A percentile compares a stretch with the other conserved stretches of the same genome.
Conservation (phyloP, 108 stramenopile species). For the Cyclotella kingstonii region DNA sequence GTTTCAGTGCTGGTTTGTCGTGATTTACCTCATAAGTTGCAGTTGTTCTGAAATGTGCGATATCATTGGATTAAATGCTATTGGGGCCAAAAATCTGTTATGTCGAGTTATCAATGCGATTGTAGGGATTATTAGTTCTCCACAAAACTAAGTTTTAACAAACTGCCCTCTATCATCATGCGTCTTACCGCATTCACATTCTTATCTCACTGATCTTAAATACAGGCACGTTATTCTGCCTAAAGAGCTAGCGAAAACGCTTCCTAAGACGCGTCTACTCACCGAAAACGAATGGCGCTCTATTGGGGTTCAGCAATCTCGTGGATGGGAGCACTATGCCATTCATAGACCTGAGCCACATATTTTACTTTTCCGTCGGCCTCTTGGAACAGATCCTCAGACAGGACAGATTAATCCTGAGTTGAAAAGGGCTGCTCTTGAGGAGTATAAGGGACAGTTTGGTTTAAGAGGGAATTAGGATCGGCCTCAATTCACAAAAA, state of each 20-base stretch:
- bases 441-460: conserved; percentile 87
- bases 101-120: too few species aligned
- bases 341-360: conserved; percentile 98
- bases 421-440: conserved; percentile 75
- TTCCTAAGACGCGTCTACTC: conserved; percentile 92
- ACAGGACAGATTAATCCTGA: conserved; percentile 87
- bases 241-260: conserved; percentile 94
- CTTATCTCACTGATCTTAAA: conserved; percentile 72
- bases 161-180: too few species aligned
- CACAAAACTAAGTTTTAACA: too few species aligned
- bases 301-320: conserved; percentile 95
- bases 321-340: conserved; percentile 99
- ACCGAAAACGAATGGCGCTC: conserved; percentile 96
- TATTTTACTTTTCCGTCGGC: conserved; percentile 97
- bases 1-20: too few species aligned
- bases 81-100: too few species aligned
- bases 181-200: neutral
- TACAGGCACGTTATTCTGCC: conserved; percentile 93
- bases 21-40: too few species aligned
- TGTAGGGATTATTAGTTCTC: too few species aligned
- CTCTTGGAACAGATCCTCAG: conserved; percentile 96
- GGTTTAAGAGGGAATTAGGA: conserved; percentile 45
- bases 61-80: too few species aligned
- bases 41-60: too few species aligned
- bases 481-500: too few species aligned